Base-by-base conservation (phyloP, 1,139 yeast genomes). In the Wickerhamomyces sp. region DNA sequence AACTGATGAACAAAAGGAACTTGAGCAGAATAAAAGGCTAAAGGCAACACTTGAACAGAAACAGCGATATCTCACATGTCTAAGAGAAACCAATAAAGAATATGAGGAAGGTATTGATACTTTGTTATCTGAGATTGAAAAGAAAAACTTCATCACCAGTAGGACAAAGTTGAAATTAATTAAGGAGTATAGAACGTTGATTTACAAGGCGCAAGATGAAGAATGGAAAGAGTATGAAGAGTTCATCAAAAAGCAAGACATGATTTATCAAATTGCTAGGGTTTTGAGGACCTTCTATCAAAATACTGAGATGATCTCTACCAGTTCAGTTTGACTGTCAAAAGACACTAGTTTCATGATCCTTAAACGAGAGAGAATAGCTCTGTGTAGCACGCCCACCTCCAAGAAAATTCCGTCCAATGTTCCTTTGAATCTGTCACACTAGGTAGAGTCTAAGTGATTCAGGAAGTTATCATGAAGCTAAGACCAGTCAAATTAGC, bases 21-120 rank as follows among this genome's bases (percentile, higher is more conserved):
- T 35, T 14, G 35, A 34, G 5, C 60, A 58, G 36, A 57, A 57
- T 41, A 3, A 10, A 14, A 39, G 47, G 35, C 34, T 58, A 36
- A 54, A 45, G 39, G 18, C 39, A 9, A 36, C 57, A 8, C 40
- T 54, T 11, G 10, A 6, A 18, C 40, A 5, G 51, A 48, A 33
- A 36, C 14, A 11, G 10, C 26, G 4, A 47, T 47, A 34, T 32
- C n/a, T 27, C 4, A 48, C 50, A n/a, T 38, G 47, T 3, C 34
- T 36, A 11, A 29, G 10, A 14, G 10, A 18, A 0, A 40, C 54
- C 1, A 55, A 49, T 26, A 6, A 10, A 1, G 57, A 55, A 8
- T 57, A 51, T 34, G 57, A 56, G 34, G 31, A 34, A 1, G 27
- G 36, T 6, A 50, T 58, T 4, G 46, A 46, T 14, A 6, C 23